Base-by-base conservation (phyloP, 306 rosid genomes). In the Rubus idaeus region DNA sequence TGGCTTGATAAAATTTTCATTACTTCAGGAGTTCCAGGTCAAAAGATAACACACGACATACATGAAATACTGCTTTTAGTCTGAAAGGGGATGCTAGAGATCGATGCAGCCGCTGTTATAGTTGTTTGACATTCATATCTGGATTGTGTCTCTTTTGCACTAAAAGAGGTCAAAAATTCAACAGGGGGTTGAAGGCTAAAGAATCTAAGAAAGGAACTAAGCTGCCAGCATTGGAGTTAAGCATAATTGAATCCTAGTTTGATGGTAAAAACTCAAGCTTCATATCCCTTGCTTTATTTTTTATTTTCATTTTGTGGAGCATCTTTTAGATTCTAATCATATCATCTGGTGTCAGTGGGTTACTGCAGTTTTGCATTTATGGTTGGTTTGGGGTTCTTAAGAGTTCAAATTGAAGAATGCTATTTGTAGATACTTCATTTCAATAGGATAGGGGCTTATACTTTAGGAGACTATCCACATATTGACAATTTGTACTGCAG, bases 11-110 rank as follows among this genome's bases (percentile, higher is more conserved):
- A 9, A 51, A 26, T 46, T 57, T 44, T 58, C 51, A 45, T 50
- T 6, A 12, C 11, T 66, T 6, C 52, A 79, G 70, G 67, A 50
- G 70, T 60, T 71, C 67, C 26, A 13, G 71, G 1, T 73, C 1
- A 26, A 67, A 55, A 26, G 35, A 6, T 8, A 12, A 46, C 6
- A 68, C 13, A 10, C 21, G 10, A 14, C 21, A 11, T 5, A 6
- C 45, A 30, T 49, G 44, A 70, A 46, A 35, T 7, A 26, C 60
- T 70, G 74, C 16, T 35, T 50, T 70, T 30, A 35, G 60, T n/a
- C 45, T 70, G 74, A 70, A 70, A 49, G 9, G 60, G 20, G 61
- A 61, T 70, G 60, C 58, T 49, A 30, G 63, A 70, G 70, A 70
- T 44, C 0, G 21, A 16, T 40, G 62, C 63, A 6, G 57, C 35